Base-by-base conservation (phyloP, 108 stramenopile species). In the Licmophora abbreviata region DNA sequence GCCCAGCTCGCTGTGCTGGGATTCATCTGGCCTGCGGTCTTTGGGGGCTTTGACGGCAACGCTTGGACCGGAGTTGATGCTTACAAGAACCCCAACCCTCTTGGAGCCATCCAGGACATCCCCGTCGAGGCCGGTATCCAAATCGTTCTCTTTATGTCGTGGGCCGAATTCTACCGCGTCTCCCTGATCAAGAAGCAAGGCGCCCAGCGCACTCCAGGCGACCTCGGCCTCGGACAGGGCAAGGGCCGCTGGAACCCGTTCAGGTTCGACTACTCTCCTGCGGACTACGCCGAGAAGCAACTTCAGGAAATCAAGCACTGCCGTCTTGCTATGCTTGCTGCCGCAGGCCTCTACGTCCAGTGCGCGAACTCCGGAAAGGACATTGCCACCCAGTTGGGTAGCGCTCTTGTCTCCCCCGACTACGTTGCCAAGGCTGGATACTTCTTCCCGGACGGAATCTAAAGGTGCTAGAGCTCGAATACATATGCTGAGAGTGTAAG, bases 271-370 rank as follows among this genome's bases (percentile, higher is more conserved):
- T 97, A 97, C 91, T 54, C 82, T 25, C 78, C 77, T 35, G 96
- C 92, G 71, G 90, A 93, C 71, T 97, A 95, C 68, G 78, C 67
- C 45, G 93, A 87, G 58, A 96, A 94, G 92, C 81, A 81, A 63
- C 68, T 93, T 21, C 92, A 95, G 69, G 96, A 97, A 74, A 61
- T 95, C 63, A 97, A 97, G 92, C 88, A 97, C 76, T 91, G 93
- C 75, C 93, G 96, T 74, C 82, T 95, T 38, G 96, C 96, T 33
- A 97, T 97, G 96, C 59, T 97, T 62, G 96, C 75, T 50, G 74
- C 77, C 58, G 68, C 92, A 38, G 96, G 95, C 51, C 79, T 97
- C 52, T 69, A 75, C 69, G 69, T 73, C 61, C 94, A 97, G 76
- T 67, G 70, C 37, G 42, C 48, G 44, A 76, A 75, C 66, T 81